Evolutionary conservation across 441 rosid species (phyloP).

Genomic region (Rhodomyrtus psidioides): DNA sequence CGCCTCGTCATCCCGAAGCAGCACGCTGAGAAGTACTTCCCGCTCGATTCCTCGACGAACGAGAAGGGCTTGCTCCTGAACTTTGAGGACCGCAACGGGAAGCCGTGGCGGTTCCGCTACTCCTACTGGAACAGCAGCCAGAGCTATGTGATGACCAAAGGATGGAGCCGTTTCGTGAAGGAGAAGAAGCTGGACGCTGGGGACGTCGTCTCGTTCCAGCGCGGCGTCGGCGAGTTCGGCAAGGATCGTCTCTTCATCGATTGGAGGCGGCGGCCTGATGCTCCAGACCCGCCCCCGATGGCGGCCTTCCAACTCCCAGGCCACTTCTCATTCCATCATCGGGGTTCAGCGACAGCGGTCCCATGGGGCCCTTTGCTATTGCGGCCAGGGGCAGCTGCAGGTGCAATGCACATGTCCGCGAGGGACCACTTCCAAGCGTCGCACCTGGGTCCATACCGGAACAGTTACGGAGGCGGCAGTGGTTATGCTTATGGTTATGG

Average conservation of each 20-base stretch:
- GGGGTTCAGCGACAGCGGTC: background rate
- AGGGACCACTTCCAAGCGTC: slow-evolving; percentile 5
- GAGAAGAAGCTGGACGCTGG: slow-evolving; percentile 14
- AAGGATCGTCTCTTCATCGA: slow-evolving; percentile 14
- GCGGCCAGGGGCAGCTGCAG: slow-evolving; percentile 1
- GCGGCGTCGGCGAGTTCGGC: slow-evolving; percentile 5
- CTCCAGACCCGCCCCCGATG: background rate
- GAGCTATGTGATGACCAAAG: slow-evolving; percentile 15
- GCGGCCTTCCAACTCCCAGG: background rate
- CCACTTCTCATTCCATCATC: background rate
- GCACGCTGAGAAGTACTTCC: slow-evolving; percentile 92
- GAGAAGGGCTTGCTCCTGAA: slow-evolving; percentile 58
- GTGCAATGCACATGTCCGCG: background rate
- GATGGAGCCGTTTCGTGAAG: slow-evolving; percentile 16
- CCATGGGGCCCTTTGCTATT: background rate
- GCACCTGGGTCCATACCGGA: background rate
- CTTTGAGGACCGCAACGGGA: slow-evolving; percentile 6
- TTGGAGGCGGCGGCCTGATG: slow-evolving; percentile 7
- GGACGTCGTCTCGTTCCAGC: slow-evolving; percentile 6
- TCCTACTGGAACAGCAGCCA: slow-evolving; percentile 17
- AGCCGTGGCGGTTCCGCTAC: slow-evolving; percentile 12
- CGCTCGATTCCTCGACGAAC: slow-evolving; percentile 53
- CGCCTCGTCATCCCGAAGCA: slow-evolving; percentile 94
- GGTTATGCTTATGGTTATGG: background rate
- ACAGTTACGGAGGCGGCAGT: background rate